These are phyloP conservation scores for Podospora conica DNA, from an alignment of 495 filamentous ascomycete species.

Conservation along the genomic window DNA sequence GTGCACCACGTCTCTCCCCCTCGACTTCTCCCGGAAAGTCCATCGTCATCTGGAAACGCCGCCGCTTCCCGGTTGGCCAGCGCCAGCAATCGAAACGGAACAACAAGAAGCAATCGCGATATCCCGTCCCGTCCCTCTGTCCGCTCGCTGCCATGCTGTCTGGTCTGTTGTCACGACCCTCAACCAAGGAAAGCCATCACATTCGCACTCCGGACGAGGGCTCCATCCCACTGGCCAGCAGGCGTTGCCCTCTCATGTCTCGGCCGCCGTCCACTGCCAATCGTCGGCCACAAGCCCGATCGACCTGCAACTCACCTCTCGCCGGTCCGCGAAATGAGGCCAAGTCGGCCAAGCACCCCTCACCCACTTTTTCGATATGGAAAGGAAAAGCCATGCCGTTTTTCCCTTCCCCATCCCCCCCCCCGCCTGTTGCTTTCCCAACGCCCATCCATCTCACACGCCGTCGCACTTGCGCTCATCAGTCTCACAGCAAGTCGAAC, in stretches of 20 bases:
- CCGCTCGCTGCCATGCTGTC: neutral
- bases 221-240: neutral
- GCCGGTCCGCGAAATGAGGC: neutral
- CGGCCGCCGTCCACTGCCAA: neutral
- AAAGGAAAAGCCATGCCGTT: neutral
- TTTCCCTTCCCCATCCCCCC: neutral
- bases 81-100: neutral
- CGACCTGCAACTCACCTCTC: neutral
- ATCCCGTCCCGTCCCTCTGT: neutral
- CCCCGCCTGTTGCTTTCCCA: neutral
- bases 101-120: neutral
- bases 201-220: neutral
- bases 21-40: constrained; percentile 2
- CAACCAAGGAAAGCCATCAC: neutral
- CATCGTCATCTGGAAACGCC: neutral
- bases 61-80: neutral
- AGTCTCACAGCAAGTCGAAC: neutral
- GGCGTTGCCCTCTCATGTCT: neutral
- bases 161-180: neutral
- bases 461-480: neutral
- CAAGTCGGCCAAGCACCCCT: neutral
- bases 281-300: neutral
- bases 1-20: neutral
- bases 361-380: neutral
- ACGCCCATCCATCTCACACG: neutral